Evolutionary conservation across 352 stramenopile genomes (phyloP).

Genomic region (Globisporangium abappressorium): DNA sequence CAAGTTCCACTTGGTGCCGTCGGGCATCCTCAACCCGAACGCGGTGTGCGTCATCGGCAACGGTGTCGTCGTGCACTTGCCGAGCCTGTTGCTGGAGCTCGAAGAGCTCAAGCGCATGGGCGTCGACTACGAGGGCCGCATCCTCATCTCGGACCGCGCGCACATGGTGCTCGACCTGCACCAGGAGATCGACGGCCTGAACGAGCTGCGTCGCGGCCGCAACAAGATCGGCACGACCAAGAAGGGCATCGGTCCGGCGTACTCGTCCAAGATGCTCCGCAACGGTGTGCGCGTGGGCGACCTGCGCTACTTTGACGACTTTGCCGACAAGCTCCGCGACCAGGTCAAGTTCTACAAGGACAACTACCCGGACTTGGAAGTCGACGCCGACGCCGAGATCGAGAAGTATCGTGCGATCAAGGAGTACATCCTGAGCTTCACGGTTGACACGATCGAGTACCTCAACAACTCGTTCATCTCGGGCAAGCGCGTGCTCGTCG

Average conservation of each 20-base stretch:
- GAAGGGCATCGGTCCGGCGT: slow-evolving; percentile 98
- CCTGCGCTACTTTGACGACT: slow-evolving; percentile 89
- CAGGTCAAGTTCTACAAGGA: slow-evolving; percentile 92
- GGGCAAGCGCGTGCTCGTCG: slow-evolving; percentile 97
- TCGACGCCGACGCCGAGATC: slow-evolving; percentile 85
- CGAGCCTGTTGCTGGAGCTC: slow-evolving; percentile 95
- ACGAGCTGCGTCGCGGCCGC: slow-evolving; percentile 80
- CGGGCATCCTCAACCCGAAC: slow-evolving; percentile 95
- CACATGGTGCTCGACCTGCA: slow-evolving; percentile 99
- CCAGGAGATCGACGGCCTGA: slow-evolving; percentile 89
- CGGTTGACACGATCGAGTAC: slow-evolving; percentile 95
- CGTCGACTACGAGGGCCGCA: slow-evolving; percentile 90
- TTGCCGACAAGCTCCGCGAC: slow-evolving; percentile 88
- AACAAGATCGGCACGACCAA: slow-evolving; percentile 99
- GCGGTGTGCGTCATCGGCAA: slow-evolving; percentile 98
- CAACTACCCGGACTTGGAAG: slow-evolving; percentile 79
- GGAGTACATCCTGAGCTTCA: slow-evolving; percentile 85
- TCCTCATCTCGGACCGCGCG: slow-evolving; percentile 97
- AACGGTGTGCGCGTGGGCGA: slow-evolving; percentile 97
- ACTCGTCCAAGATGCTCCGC: slow-evolving; percentile 98
- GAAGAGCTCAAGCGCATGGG: slow-evolving; percentile 88
- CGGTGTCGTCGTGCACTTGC: slow-evolving; percentile 97
- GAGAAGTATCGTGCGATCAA: slow-evolving; percentile 79
- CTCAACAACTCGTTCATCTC: slow-evolving; percentile 95
- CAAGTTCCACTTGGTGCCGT: slow-evolving; percentile 99